Percentiles rank a stretch among this genome's conserved stretches.
These are phyloP conservation scores for Sugiyamaella smithiae DNA, from an alignment of 805 yeast genomes.

Conservation along the genomic window DNA sequence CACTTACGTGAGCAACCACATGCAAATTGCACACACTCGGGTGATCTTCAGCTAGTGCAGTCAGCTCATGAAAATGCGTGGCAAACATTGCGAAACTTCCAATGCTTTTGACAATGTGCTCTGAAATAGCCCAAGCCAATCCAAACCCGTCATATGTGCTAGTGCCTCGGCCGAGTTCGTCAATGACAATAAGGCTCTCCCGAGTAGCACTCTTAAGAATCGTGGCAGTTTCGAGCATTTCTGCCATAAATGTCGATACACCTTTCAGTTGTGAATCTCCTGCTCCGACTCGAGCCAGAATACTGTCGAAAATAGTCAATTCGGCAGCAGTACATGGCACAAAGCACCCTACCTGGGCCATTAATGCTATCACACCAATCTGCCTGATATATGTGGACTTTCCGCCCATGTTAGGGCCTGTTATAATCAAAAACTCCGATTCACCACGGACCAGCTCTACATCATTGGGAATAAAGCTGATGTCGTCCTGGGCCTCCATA, in stretches of 20 bases:
- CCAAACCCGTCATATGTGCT: constrained; percentile 97
- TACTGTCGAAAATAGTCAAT: constrained; percentile 81
- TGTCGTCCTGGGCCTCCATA: constrained; percentile 86
- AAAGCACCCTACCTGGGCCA: constrained; percentile 89
- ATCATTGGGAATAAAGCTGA: constrained; percentile 89
- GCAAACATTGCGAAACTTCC: constrained; percentile 87
- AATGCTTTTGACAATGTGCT: constrained; percentile 67
- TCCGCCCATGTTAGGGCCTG: constrained; percentile 99
- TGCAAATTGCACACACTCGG: constrained; percentile 74
- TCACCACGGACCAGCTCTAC: constrained; percentile 56
- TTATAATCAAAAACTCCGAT: constrained; percentile 75
- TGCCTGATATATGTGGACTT: constrained; percentile 91
- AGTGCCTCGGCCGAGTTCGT: constrained; percentile 95
- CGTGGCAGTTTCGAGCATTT: constrained; percentile 90
- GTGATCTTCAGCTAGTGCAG: constrained; percentile 64
- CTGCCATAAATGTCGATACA: constrained; percentile 94
- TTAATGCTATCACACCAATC: constrained; percentile 77
- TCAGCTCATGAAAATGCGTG: constrained; percentile 95
- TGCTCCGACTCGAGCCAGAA: constrained; percentile 96
- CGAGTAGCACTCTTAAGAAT: constrained; percentile 76
- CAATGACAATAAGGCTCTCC: constrained; percentile 81
- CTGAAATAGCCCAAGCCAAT: constrained; percentile 94
- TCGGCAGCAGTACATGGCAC: constrained; percentile 80
- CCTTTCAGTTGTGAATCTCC: constrained; percentile 98
- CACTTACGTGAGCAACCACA: constrained; percentile 83